Conservation (phyloP, 2,329 filamentous ascomycete species). For the Leptographium lundbergii region DNA sequence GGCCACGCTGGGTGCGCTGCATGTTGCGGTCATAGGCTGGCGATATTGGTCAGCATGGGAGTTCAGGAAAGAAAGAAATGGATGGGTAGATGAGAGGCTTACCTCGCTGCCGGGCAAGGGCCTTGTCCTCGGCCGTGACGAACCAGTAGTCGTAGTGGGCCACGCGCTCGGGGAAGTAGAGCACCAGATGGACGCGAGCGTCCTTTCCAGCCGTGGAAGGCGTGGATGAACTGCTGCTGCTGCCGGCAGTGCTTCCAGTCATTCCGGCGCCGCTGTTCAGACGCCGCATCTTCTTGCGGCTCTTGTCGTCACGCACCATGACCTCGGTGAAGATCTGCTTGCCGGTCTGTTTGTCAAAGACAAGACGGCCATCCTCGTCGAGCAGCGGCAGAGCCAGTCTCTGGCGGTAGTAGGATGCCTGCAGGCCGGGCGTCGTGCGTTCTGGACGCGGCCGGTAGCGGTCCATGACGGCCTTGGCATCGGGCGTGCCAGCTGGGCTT, state of each 20-base stretch:
- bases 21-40: conserved; percentile 12
- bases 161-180: conserved; percentile 15
- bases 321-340: conserved; percentile 14
- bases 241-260: background rate
- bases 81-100: background rate
- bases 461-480: conserved; percentile 5
- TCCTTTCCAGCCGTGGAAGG: background rate
- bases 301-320: conserved; percentile 15
- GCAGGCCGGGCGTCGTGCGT: conserved; percentile 13
- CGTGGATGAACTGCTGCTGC: background rate
- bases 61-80: background rate
- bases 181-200: conserved; percentile 12
- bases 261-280: background rate
- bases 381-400: conserved; percentile 13
- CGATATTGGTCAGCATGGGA: background rate
- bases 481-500: background rate
- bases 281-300: conserved; percentile 6
- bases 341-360: conserved; percentile 11
- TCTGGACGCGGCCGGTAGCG: conserved; percentile 11
- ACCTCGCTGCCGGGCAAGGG: conserved; percentile 11
- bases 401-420: conserved; percentile 15
- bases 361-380: conserved; percentile 10
- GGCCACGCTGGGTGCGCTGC: conserved; percentile 11
- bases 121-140: conserved; percentile 14
- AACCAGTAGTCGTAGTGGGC: conserved; percentile 15